A percentile compares a stretch with the other conserved stretches of the same genome.
phyloP scores from a whole-genome alignment of 306 rosid genomes.

The Vigna mungo region DNA sequence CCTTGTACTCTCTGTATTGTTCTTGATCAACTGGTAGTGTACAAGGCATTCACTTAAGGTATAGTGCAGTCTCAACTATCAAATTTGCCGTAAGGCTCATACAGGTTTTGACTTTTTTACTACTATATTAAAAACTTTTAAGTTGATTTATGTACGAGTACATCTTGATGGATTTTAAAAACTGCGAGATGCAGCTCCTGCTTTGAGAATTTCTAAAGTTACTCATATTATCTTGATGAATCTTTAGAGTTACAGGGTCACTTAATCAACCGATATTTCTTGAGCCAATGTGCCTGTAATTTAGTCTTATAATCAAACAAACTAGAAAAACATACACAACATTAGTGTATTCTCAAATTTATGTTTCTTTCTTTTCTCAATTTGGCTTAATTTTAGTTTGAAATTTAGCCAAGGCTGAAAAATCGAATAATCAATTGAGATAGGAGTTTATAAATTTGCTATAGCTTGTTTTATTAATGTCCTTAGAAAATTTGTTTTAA shows the following conservation, averaged over 20 bases:
- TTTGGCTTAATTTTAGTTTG: too few species aligned
- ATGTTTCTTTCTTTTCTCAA: too few species aligned
- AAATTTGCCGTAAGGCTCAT: neutral
- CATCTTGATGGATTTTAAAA: neutral
- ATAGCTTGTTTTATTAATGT: too few species aligned
- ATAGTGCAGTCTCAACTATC: constrained; percentile 11
- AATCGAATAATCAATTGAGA: too few species aligned
- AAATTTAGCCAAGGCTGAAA: too few species aligned
- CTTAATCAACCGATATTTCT: too few species aligned
- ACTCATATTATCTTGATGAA: neutral
- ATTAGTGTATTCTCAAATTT: too few species aligned
- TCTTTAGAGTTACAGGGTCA: neutral
- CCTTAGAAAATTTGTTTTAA: too few species aligned
- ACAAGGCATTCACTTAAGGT: neutral
- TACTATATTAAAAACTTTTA: neutral
- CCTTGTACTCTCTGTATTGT: neutral
- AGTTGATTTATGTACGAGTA: neutral
- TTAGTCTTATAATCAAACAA: too few species aligned
- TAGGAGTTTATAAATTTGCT: too few species aligned
- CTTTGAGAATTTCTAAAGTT: neutral
- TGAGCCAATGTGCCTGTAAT: too few species aligned
- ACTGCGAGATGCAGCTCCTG: neutral
- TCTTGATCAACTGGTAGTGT: neutral
- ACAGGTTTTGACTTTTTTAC: neutral
- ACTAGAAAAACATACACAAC: too few species aligned